A percentile compares a stretch with the other conserved stretches of the same genome.
Conservation (phyloP, 1,284 basidiomycete species). For the Apiotrichum brassicae region DNA sequence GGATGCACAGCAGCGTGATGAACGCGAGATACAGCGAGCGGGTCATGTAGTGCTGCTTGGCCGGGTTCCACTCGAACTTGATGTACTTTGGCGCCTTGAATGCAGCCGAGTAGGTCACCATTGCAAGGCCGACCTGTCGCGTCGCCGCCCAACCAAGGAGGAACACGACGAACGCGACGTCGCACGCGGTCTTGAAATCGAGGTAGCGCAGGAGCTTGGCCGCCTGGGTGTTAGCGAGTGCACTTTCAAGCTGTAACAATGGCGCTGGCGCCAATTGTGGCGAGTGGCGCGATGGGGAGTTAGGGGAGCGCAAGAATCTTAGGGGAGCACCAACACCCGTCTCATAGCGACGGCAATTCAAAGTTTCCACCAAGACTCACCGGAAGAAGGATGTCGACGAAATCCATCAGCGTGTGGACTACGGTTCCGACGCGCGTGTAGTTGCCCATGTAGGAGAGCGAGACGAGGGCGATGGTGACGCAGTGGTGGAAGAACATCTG, state of each 20-base stretch:
- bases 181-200: constrained; percentile 60
- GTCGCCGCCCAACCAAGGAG: constrained; percentile 84
- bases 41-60: constrained; percentile 57
- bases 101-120: constrained; percentile 60
- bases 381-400: constrained; percentile 83
- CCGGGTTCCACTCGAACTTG: constrained; percentile 57
- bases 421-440: constrained; percentile 81
- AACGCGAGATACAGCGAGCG: constrained; percentile 52
- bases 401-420: constrained; percentile 88
- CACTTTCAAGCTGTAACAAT: no score
- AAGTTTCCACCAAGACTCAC: constrained; percentile 53
- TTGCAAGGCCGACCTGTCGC: constrained; percentile 69
- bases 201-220: constrained; percentile 94
- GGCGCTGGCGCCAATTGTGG: no score
- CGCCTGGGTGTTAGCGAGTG: constrained; percentile 52
- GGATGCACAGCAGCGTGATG: constrained; percentile 52
- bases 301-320: no score
- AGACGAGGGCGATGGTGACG: constrained; percentile 75
- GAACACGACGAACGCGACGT: constrained; percentile 72
- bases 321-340: no score
- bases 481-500: constrained; percentile 97
- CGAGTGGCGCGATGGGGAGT: no score
- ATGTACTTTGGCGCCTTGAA: constrained; percentile 53
- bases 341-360: no score
- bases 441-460: constrained; percentile 70